Base-by-base conservation (phyloP, 1,284 basidiomycete species). In the Sporisorium sorghi region DNA sequence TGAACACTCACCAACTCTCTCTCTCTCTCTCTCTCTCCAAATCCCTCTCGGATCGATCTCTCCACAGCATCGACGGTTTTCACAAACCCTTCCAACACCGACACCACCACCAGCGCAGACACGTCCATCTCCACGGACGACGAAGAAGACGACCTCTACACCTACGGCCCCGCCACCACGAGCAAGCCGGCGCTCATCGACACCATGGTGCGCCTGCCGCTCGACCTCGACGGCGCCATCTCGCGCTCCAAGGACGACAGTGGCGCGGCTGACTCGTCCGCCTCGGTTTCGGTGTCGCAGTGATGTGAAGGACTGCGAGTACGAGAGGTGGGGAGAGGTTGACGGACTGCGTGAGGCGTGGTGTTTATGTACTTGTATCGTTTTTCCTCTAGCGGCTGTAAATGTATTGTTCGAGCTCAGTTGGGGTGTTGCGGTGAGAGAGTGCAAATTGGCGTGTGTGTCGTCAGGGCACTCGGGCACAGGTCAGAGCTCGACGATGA, bases 171-270 rank as follows among this genome's bases (percentile, higher is more conserved):
- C 2, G 58, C 61, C 0, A 35, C 58, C 12, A 65, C 60, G 15
- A 63, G 59, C 50, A 69, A 66, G 32, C 71, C 64, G 26, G 63
- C 60, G 21, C 43, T 78, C n/a, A 72, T 72, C 42, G 73, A 75
- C 19, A 78, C 76, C 33, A 63, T 76, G 60, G 76, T 78, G 11
- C 21, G 76, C 14, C 66, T 78, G 21, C 76, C 76, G 8, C 51
- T 76, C 53, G 69, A 78, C 26, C 55, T 77, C 11, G 71, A 77
- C n/a, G 70, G 57, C 15, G 60, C 64, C 17, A 54, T 63, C 23
- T 58, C 64, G 8, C 43, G 57, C 35, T 49, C 52, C n/a, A 69
- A 58, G 49, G 62, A 66, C n/a, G 63, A 62, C 8, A 33, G n/a
- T 35, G 50, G n/a, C n/a, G n/a, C 58, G 1, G 56, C 44, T 5